phyloP scores from a whole-genome alignment of 140 eudicot species.

The Stevia rebaudiana region DNA sequence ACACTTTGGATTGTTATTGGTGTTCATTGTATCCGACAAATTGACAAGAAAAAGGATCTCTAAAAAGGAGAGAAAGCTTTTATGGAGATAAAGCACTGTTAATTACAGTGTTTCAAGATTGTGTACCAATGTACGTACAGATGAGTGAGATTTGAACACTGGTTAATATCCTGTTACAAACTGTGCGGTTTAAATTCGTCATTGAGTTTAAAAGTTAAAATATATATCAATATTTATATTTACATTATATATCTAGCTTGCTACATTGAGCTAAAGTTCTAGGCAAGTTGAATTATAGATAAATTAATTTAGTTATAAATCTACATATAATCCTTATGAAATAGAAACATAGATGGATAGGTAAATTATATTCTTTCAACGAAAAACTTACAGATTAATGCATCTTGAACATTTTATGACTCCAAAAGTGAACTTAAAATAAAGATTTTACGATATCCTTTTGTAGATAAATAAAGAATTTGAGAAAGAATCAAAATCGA shows the following conservation, averaged over 20 bases:
- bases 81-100: constrained; percentile 28
- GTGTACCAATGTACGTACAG: constrained; percentile 22
- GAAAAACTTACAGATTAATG: not conserved
- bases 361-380: constrained; percentile 9
- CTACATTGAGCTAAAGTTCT: not conserved
- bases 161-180: constrained; percentile 16
- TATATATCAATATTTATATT: constrained; percentile 9
- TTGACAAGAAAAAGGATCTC: constrained; percentile 39
- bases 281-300: not conserved
- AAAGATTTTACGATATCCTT: constrained; percentile 8
- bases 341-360: not conserved
- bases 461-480: not conserved
- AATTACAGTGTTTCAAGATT: constrained; percentile 34
- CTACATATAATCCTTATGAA: not conserved
- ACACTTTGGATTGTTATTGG: constrained; percentile 30
- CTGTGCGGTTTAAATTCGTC: not conserved
- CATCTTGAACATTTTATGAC: not conserved
- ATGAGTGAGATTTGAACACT: constrained; percentile 16
- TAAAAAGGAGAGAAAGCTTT: constrained; percentile 39
- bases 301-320: not conserved
- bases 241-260: not conserved
- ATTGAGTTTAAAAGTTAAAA: not conserved
- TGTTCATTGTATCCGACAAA: constrained; percentile 42
- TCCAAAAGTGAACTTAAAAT: constrained; percentile 1
- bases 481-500: not conserved